Evolutionary conservation across 2,329 filamentous ascomycete species (phyloP).

Genomic region (Talaromyces sp.): DNA sequence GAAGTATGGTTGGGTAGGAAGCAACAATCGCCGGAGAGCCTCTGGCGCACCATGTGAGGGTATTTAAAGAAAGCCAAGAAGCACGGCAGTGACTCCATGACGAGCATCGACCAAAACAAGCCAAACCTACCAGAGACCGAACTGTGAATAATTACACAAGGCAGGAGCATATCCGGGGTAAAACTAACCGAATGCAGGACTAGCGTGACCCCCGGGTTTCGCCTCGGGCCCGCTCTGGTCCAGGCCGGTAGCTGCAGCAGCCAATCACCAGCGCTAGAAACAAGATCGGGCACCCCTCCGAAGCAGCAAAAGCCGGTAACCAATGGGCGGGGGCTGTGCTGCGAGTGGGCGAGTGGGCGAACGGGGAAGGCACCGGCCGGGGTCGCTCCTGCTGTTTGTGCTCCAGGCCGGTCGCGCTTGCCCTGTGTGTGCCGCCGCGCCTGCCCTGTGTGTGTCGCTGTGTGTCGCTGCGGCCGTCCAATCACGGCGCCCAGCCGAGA

Average conservation of each 20-base stretch:
- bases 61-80: background rate
- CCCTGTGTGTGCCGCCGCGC: background rate
- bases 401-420: background rate
- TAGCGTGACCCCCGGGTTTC: background rate
- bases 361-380: too few species aligned
- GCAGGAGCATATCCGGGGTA: background rate
- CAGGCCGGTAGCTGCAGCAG: background rate
- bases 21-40: background rate
- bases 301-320: background rate
- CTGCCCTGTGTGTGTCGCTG: background rate
- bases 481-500: background rate
- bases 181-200: background rate
- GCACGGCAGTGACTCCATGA: background rate
- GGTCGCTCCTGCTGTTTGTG: too few species aligned
- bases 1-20: background rate
- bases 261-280: background rate
- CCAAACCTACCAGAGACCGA: background rate
- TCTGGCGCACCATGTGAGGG: background rate
- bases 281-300: background rate
- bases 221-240: background rate
- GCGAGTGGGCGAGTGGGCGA: too few species aligned
- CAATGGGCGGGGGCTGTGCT: background rate
- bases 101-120: background rate
- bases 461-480: background rate
- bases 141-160: background rate